These are phyloP conservation scores for Nepenthes gracilis DNA, from an alignment of 148 eudicot species.

Conservation along the genomic window DNA sequence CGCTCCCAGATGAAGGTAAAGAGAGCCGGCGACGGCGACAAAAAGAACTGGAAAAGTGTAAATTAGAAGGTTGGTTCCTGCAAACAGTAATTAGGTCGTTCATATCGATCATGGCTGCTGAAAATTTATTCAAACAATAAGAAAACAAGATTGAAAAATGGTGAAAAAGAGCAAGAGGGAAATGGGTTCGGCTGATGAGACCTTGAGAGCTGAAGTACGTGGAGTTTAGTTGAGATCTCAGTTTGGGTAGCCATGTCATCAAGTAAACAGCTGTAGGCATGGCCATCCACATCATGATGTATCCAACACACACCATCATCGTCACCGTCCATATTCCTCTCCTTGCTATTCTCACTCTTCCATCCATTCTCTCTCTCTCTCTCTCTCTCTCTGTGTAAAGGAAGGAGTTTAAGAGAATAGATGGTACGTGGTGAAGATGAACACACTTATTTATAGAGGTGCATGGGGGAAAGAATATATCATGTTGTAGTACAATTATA, in stretches of 20 bases:
- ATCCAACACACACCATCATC: conserved; percentile 28
- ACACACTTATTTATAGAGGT: too few species aligned
- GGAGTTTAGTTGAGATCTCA: conserved; percentile 21
- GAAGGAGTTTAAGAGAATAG: too few species aligned
- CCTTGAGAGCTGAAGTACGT: conserved; percentile 66
- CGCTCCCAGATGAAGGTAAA: conserved; percentile 55
- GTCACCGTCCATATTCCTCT: conserved; percentile 11
- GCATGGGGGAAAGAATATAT: too few species aligned
- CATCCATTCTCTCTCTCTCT: not conserved
- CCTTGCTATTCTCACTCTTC: conserved; percentile 8
- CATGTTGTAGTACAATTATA: too few species aligned
- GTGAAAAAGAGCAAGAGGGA: not conserved
- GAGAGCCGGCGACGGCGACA: conserved; percentile 41
- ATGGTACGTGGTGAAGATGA: too few species aligned
- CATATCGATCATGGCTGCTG: too few species aligned
- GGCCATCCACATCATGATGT: conserved; percentile 40
- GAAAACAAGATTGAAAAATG: not conserved
- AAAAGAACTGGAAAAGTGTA: conserved; percentile 64
- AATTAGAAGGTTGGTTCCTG: conserved; percentile 56
- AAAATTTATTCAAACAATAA: too few species aligned
- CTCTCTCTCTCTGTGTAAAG: not conserved
- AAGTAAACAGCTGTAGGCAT: conserved; percentile 32
- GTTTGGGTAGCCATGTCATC: conserved; percentile 24
- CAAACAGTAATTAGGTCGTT: not conserved
- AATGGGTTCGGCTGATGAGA: conserved; percentile 1